Evolutionary conservation across 2,329 filamentous ascomycete species (phyloP), one percentile per base, ranked within the genome.

Genomic region (Aspergillus pseudoviridinutans): DNA sequence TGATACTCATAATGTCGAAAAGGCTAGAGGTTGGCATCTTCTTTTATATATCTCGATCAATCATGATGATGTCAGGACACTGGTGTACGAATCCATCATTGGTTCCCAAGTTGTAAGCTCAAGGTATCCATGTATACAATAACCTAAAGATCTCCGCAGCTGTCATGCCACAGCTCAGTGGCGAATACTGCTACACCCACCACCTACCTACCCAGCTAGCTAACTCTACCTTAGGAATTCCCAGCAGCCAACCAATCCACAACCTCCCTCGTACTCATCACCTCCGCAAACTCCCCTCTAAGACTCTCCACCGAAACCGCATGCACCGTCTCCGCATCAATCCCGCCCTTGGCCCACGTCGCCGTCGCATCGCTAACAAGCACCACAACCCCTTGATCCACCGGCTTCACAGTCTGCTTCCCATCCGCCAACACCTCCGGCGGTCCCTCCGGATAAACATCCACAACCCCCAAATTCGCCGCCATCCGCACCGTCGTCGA

Each of bases 401-500:
- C 64, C 2, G 47, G 9, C 10, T 57, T 54, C 7, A 60, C 58
- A 49, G 61, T 61, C 22, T 62, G 65, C 5, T 54, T 58, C 3
- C 66, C 67, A 44, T 68, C 66, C 2, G 60, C 8, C 3, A 55
- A 53, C 8, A 67, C 41, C 27, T 55, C 58, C 2, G 64, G 50
- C 12, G 56, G 60, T 0, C 57, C 61, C 12, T 60, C 60, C 4
- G 60, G 46, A 49, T 68, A 64, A 22, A 63, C 59, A 58, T 77
- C 73, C 44, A 76, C 73, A 17, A 81, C 75, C 4, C 73, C 71
- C 46, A 81, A 54, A 58, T 82, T 81, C 20, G 68, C 74, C 1
- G 79, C 79, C 77, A 80, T 79, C 7, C 79, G 74, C 25, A 75
- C 72, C 2, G 76, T 77, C 3, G 79, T 81, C 56, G 75, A 79